These are phyloP conservation scores for Kwoniella mangroviensis DNA, from an alignment of 768 basidiomycete genomes.

Conservation along the genomic window DNA sequence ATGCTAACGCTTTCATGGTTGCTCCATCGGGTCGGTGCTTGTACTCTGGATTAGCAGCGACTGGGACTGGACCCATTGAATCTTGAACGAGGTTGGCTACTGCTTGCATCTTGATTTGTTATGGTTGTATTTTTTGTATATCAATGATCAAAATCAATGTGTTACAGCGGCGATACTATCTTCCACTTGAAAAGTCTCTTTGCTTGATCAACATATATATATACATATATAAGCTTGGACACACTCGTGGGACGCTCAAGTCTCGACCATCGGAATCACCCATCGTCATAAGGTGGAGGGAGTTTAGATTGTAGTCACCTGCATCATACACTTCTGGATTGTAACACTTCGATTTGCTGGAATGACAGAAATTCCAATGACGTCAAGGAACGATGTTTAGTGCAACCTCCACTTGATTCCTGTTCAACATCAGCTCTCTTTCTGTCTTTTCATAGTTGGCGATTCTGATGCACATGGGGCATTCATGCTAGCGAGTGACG, in stretches of 20 bases:
- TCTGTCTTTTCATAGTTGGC: too few relatives aligned
- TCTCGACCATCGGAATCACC: background rate
- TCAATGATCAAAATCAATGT: too few relatives aligned
- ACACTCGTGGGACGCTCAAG: too few relatives aligned
- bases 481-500: background rate
- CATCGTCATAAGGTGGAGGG: background rate
- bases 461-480: too few relatives aligned
- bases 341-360: background rate
- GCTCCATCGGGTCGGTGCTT: conserved; percentile 62
- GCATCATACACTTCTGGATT: background rate
- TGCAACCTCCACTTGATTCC: background rate
- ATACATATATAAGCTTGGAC: background rate
- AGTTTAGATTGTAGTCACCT: background rate
- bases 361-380: background rate
- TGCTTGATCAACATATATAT: background rate
- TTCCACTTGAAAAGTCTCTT: too few relatives aligned
- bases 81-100: conserved; percentile 48
- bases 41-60: conserved; percentile 42
- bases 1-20: conserved; percentile 72
- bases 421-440: too few relatives aligned
- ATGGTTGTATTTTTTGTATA: background rate
- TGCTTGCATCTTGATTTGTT: conserved; percentile 36
- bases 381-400: background rate
- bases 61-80: conserved; percentile 43
- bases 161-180: too few relatives aligned